A percentile compares a stretch with the other conserved stretches of the same genome.
phyloP scores from a whole-genome alignment of 192 early-diverging fungal genomes.

The Geranomyces michiganensis region DNA sequence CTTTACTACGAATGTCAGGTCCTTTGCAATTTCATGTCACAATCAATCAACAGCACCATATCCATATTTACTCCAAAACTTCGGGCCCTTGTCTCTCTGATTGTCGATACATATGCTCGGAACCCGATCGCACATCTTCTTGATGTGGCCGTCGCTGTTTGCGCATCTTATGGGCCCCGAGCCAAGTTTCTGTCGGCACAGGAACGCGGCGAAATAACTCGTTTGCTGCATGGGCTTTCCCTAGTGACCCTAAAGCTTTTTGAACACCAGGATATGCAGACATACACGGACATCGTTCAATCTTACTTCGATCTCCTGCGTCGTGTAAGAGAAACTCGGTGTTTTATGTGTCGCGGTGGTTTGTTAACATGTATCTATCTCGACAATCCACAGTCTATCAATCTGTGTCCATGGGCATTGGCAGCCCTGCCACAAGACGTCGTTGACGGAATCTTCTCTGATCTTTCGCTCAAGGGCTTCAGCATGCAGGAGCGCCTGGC shows the following conservation, averaged over 20 bases:
- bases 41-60: slow-evolving; percentile 14
- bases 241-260: slow-evolving; percentile 20
- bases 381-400: not conserved
- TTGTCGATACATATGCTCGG: not conserved
- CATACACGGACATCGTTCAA: slow-evolving; percentile 36
- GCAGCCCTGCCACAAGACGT: slow-evolving; percentile 18
- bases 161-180: slow-evolving; percentile 22
- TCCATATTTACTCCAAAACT: slow-evolving; percentile 31
- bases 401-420: slow-evolving; percentile 34
- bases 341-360: not conserved
- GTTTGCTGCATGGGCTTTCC: slow-evolving; percentile 24
- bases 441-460: slow-evolving; percentile 26
- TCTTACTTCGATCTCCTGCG: slow-evolving; percentile 37
- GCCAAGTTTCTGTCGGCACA: not conserved
- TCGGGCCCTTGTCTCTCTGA: slow-evolving; percentile 8
- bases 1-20: not conserved
- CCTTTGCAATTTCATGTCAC: slow-evolving; percentile 26
- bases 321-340: slow-evolving; percentile 9
- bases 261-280: slow-evolving; percentile 28
- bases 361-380: not conserved
- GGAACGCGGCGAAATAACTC: slow-evolving; percentile 8
- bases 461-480: slow-evolving; percentile 23
- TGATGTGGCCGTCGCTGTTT: slow-evolving; percentile 5
- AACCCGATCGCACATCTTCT: slow-evolving; percentile 14
- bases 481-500: slow-evolving; percentile 37